phyloP scores from a whole-genome alignment of 139 green algal species.

The Haematococcus lacustris region DNA sequence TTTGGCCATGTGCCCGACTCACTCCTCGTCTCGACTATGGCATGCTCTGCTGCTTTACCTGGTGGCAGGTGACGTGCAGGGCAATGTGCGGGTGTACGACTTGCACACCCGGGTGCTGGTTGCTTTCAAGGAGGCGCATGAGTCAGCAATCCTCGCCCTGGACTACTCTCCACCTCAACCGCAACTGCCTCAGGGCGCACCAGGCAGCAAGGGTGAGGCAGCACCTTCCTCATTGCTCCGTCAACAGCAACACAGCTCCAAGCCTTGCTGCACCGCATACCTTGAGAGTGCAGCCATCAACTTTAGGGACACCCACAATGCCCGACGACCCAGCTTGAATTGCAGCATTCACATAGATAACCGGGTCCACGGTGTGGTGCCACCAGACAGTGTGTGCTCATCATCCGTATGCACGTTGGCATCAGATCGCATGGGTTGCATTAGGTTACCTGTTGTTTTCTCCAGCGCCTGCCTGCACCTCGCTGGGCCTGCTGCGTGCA shows the following conservation, averaged over 20 bases:
- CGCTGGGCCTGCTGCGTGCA: background rate
- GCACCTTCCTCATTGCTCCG: no score
- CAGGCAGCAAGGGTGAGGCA: background rate
- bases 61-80: conserved; percentile 25
- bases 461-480: background rate
- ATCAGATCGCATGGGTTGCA: no score
- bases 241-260: no score
- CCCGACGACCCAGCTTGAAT: no score
- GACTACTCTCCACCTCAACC: conserved; percentile 19
- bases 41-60: background rate
- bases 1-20: background rate
- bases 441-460: background rate
- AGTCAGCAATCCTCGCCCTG: conserved; percentile 37
- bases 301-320: no score
- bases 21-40: background rate
- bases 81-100: conserved; percentile 48
- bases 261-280: no score
- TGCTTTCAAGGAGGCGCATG: conserved; percentile 37
- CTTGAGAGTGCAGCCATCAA: no score
- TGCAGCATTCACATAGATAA: no score
- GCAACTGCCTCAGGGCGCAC: background rate
- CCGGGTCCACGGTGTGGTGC: no score
- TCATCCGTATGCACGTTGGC: no score
- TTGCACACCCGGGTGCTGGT: conserved; percentile 21
- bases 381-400: no score